A percentile compares a stretch with the other conserved stretches of the same genome.
Evolutionary conservation across 1,284 basidiomycete species (phyloP).

Genomic region (Tilletia indica): DNA sequence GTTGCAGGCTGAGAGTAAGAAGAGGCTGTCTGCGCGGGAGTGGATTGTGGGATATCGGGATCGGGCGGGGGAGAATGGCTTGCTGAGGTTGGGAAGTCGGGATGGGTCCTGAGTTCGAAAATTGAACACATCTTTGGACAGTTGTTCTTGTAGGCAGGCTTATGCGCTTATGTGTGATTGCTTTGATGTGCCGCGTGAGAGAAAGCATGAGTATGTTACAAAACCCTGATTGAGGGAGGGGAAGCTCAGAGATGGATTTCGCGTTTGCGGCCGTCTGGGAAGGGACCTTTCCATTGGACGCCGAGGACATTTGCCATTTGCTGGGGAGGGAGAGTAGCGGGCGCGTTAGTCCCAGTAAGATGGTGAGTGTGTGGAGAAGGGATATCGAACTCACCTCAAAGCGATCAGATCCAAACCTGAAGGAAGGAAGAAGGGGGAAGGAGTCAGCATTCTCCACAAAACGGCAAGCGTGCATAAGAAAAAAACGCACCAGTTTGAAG

Average conservation of each 20-base stretch:
- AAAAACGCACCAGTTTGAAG: not conserved
- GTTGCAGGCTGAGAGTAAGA: not conserved
- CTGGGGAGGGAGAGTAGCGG: not conserved
- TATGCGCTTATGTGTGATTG: too few species aligned
- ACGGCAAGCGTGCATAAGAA: not conserved
- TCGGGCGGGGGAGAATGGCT: not conserved
- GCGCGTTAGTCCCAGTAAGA: not conserved
- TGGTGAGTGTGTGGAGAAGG: too few species aligned
- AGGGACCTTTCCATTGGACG: constrained; percentile 37
- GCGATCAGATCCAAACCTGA: constrained; percentile 37
- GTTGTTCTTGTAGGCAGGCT: not conserved
- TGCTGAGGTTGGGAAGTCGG: not conserved
- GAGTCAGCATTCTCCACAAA: not conserved
- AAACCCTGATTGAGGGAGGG: not conserved
- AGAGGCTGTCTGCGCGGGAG: not conserved
- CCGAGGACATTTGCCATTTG: constrained; percentile 39
- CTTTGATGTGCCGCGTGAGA: too few species aligned
- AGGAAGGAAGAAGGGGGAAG: not conserved
- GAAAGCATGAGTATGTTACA: not conserved
- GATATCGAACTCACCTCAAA: constrained; percentile 26
- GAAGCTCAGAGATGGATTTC: not conserved
- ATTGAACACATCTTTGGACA: not conserved
- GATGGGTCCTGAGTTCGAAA: not conserved
- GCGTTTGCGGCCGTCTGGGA: constrained; percentile 28
- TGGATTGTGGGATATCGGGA: constrained; percentile 10